phyloP scores from a whole-genome alignment of 257 asterid genomes.

The Perilla frutescens region DNA sequence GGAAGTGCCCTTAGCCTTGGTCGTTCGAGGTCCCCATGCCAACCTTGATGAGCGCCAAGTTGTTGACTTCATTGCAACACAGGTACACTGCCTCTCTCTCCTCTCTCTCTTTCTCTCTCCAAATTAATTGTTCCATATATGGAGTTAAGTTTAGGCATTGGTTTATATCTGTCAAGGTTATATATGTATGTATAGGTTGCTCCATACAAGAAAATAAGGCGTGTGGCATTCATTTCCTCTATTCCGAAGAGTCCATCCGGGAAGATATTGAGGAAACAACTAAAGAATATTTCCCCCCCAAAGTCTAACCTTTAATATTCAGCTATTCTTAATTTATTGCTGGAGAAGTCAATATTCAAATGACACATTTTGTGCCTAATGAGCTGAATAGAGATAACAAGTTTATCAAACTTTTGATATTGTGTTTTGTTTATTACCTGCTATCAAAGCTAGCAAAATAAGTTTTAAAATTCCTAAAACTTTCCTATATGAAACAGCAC shows the following conservation, averaged over 20 bases:
- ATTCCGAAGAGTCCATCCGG: constrained; percentile 60
- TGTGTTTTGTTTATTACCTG: no score
- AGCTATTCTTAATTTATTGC: background rate
- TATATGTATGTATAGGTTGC: constrained; percentile 44
- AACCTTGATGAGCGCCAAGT: constrained; percentile 44
- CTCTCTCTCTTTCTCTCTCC: constrained; percentile 4
- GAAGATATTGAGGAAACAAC: constrained; percentile 59
- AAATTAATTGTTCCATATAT: no score
- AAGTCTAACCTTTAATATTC: constrained; percentile 41
- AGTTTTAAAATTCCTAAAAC: no score
- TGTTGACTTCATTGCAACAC: constrained; percentile 47
- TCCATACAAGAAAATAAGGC: constrained; percentile 61
- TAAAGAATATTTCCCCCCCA: constrained; percentile 38
- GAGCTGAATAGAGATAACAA: no score
- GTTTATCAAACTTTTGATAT: no score
- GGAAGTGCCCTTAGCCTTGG: constrained; percentile 62
- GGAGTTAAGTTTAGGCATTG: no score
- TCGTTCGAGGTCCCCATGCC: constrained; percentile 46
- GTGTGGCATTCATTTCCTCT: constrained; percentile 49
- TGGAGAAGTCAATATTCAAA: background rate
- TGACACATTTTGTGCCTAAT: no score
- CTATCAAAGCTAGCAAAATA: no score
- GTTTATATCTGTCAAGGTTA: no score
- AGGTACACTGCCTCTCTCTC: constrained; percentile 36
- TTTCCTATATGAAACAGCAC: background rate